A percentile compares a stretch with the other conserved stretches of the same genome.
phyloP scores from a whole-genome alignment of 2,329 filamentous ascomycete genomes.

The Harringtonia lauricola region DNA sequence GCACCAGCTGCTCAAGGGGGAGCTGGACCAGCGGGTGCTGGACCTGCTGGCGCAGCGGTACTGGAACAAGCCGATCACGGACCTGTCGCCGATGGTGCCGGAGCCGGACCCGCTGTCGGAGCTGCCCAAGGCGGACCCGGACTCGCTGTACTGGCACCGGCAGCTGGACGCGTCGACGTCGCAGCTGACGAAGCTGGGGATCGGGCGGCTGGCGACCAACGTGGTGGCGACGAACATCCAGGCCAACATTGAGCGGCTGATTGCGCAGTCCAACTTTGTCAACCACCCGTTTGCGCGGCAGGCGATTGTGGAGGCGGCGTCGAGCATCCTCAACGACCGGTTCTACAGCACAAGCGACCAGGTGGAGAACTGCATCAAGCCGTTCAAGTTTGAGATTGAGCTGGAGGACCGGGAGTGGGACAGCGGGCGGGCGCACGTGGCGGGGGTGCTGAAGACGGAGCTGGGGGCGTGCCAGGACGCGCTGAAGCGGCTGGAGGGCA shows the following conservation, averaged over 20 bases:
- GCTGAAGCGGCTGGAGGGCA: slow-evolving; percentile 61
- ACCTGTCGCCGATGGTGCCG: slow-evolving; percentile 53
- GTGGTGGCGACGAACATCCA: slow-evolving; percentile 86
- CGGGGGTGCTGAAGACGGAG: slow-evolving; percentile 74
- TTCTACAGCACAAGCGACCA: slow-evolving; percentile 97
- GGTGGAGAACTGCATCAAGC: slow-evolving; percentile 97
- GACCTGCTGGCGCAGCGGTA: slow-evolving; percentile 88
- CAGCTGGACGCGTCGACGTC: slow-evolving; percentile 90
- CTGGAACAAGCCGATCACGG: slow-evolving; percentile 93
- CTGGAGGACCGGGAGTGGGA: slow-evolving; percentile 85
- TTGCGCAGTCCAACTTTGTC: slow-evolving; percentile 73
- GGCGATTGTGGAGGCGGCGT: slow-evolving; percentile 85
- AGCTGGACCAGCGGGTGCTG: slow-evolving; percentile 88
- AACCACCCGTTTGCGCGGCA: slow-evolving; percentile 85
- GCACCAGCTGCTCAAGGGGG: slow-evolving; percentile 76
- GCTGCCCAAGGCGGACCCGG: slow-evolving; percentile 73
- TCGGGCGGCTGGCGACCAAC: slow-evolving; percentile 83
- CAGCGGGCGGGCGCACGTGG: slow-evolving; percentile 73
- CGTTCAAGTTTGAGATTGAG: slow-evolving; percentile 96
- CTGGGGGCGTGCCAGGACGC: slow-evolving; percentile 74
- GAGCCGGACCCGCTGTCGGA: slow-evolving; percentile 66
- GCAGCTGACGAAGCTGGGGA: slow-evolving; percentile 83
- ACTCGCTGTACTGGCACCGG: slow-evolving; percentile 83
- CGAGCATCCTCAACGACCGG: slow-evolving; percentile 80
- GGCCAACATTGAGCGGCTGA: slow-evolving; percentile 66